These are phyloP conservation scores for Termitomyces sp. DNA, from an alignment of 768 basidiomycete genomes.

Conservation along the genomic window DNA sequence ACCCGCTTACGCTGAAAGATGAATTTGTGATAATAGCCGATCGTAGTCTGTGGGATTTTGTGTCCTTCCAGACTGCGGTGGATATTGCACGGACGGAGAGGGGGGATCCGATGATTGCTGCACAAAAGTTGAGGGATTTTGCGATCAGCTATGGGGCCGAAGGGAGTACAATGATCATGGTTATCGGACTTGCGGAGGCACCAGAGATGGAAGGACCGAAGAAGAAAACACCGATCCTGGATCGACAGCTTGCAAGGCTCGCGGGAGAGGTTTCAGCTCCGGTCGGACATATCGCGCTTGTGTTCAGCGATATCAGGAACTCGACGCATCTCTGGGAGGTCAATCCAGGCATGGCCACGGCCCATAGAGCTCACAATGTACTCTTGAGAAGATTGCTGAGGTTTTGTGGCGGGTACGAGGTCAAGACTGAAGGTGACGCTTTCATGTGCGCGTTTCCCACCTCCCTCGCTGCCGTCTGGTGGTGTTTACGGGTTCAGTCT, in stretches of 20 bases:
- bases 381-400: constrained; percentile 82
- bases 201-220: constrained; percentile 44
- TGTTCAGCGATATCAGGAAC: constrained; percentile 97
- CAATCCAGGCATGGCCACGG: constrained; percentile 91
- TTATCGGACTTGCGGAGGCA: constrained; percentile 76
- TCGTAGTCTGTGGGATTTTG: constrained; percentile 87
- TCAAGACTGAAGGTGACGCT: constrained; percentile 98
- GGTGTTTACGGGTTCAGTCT: constrained; percentile 83
- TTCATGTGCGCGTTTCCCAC: constrained; percentile 99
- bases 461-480: constrained; percentile 80
- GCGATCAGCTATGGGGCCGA: constrained; percentile 95
- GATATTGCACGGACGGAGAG: constrained; percentile 83
- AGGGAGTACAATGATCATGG: constrained; percentile 97
- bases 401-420: constrained; percentile 93
- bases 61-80: constrained; percentile 92
- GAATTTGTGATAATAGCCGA: constrained; percentile 97
- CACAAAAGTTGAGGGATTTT: constrained; percentile 94
- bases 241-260: constrained; percentile 57
- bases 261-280: constrained; percentile 81
- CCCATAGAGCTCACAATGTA: constrained; percentile 86
- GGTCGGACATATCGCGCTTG: constrained; percentile 81
- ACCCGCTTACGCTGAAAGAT: constrained; percentile 74
- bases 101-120: constrained; percentile 66
- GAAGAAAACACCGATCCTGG: constrained; percentile 46
- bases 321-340: constrained; percentile 96